Base-by-base conservation (phyloP, 2,329 filamentous ascomycete species). In the Paraphaeosphaeria minitans region DNA sequence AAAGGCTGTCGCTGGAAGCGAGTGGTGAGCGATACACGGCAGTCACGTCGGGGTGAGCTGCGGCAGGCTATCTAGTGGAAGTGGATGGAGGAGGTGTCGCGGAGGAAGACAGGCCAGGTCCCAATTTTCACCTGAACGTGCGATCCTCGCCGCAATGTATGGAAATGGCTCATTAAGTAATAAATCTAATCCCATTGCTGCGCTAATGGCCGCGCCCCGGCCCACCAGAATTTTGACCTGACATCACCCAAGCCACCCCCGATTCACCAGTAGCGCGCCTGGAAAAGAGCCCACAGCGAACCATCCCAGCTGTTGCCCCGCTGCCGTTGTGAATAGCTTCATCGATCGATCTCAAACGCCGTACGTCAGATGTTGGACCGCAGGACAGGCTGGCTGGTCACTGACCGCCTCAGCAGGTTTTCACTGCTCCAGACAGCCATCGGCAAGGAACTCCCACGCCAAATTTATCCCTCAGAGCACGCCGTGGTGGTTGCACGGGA, bases 1-100 rank as follows among this genome's bases (percentile, higher is more conserved):
- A 77, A 77, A 77, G 75, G 74, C 73, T 59, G 71, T 70, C 71
- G 67, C 51, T 47, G 46, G 46, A 53, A 37, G 57, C 51, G 52
- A 58, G 58, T 48, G 46, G 27, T 29, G 57, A 22, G 52, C 21
- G 35, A 46, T 37, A 51, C 33, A 56, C 56, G 61, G 60, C 52
- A 59, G 41, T 37, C 51, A 53, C 51, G 41, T 31, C 41, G 29
- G 51, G n/a, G 41, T 53, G 41, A 53, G 45, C 12, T 53, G 51
- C 51, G 29, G 51, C 29, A 46, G 31, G 43, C 52, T 49, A n/a
- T n/a, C n/a, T n/a, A 37, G 59, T 49, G 46, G 64, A 47, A 57
- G 56, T 56, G 52, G 48, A 42, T 21, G 56, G 57, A 52, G 54
- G 55, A 58, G 60, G 60, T 55, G 56, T 55, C 35, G 61, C 56